phyloP scores from a whole-genome alignment of 2,329 filamentous ascomycete genomes.

The Aspergillus brasiliensis region DNA sequence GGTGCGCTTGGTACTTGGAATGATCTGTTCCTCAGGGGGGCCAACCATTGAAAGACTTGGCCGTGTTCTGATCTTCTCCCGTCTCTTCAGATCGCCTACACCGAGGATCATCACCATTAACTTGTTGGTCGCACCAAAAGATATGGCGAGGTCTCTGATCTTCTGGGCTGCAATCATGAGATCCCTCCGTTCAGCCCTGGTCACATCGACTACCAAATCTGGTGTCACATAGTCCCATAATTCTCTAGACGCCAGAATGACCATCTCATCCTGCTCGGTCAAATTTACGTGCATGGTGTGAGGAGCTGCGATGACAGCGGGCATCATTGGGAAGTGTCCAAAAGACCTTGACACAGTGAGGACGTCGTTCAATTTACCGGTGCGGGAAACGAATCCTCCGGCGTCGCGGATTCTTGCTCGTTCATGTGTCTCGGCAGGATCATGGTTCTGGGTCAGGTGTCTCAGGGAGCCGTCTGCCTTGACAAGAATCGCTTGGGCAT shows the following conservation, averaged over 20 bases:
- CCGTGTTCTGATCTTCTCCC: constrained; percentile 72
- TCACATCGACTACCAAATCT: constrained; percentile 88
- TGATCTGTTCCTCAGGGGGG: constrained; percentile 65
- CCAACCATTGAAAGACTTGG: constrained; percentile 85
- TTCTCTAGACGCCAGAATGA: constrained; percentile 86
- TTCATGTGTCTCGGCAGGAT: constrained; percentile 83
- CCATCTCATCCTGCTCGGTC: constrained; percentile 87
- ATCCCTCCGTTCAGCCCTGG: constrained; percentile 80
- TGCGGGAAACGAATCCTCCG: constrained; percentile 92
- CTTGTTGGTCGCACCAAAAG: constrained; percentile 90
- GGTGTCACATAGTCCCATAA: constrained; percentile 94
- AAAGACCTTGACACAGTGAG: constrained; percentile 93
- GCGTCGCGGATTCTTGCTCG: constrained; percentile 88
- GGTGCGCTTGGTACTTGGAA: constrained; percentile 64
- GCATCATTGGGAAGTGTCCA: constrained; percentile 90
- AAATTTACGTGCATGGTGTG: constrained; percentile 77
- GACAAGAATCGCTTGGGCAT: constrained; percentile 93
- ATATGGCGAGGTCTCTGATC: constrained; percentile 89
- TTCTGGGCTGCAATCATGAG: constrained; percentile 95
- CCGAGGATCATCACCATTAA: constrained; percentile 99
- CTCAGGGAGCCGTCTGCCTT: constrained; percentile 82
- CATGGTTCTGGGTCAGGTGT: constrained; percentile 86
- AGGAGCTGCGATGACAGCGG: constrained; percentile 87
- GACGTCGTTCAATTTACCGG: constrained; percentile 88
- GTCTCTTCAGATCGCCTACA: constrained; percentile 84